Percentiles rank a stretch among this genome's conserved stretches.
Evolutionary conservation across 2,329 filamentous ascomycete genomes (phyloP).

Genomic region (Pleomassaria siparia): DNA sequence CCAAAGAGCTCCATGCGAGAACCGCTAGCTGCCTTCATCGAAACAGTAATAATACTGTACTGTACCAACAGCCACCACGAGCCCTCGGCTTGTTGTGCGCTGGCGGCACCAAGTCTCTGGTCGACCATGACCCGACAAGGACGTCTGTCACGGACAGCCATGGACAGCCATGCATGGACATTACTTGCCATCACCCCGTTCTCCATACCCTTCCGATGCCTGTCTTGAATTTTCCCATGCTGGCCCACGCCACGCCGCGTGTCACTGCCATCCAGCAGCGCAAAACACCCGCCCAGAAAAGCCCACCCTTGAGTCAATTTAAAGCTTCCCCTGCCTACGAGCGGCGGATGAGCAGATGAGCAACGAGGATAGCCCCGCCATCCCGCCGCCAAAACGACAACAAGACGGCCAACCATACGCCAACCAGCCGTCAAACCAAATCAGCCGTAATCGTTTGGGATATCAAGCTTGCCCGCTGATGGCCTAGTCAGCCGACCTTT

Average conservation of each 20-base stretch:
- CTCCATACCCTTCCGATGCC: background rate
- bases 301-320: conserved; percentile 19
- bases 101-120: conserved; percentile 27
- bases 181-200: background rate
- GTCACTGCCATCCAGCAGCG: conserved; percentile 11
- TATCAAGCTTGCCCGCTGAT: conserved; percentile 26
- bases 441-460: conserved; percentile 35
- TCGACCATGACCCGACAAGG: conserved; percentile 25
- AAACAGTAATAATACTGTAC: too few species aligned
- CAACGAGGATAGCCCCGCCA: conserved; percentile 29
- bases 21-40: background rate
- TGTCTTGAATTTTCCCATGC: background rate
- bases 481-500: conserved; percentile 27
- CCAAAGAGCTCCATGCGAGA: conserved; percentile 14
- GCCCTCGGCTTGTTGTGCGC: conserved; percentile 21
- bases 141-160: conserved; percentile 24
- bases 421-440: conserved; percentile 14
- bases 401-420: conserved; percentile 11
- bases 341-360: conserved; percentile 17
- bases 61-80: conserved; percentile 22
- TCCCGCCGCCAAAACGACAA: conserved; percentile 10
- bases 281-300: conserved; percentile 14
- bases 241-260: conserved; percentile 16
- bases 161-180: conserved; percentile 4
- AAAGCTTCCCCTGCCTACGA: conserved; percentile 31